Conservation (phyloP, 495 filamentous ascomycete genomes). For the Daldinia decipiens region DNA sequence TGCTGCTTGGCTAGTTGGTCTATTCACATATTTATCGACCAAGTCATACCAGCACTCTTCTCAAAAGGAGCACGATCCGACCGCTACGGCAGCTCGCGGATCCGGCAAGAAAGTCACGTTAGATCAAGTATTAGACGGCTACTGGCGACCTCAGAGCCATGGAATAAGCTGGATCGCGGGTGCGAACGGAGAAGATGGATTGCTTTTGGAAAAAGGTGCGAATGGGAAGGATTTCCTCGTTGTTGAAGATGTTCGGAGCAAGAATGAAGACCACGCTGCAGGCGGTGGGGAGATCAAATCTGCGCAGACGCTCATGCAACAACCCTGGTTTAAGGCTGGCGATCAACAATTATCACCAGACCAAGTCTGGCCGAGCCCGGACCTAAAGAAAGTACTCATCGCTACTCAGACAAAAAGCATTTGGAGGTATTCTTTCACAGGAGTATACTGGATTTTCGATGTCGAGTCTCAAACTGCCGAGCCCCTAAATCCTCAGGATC, state of each 20-base stretch:
- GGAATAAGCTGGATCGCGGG: constrained; percentile 89
- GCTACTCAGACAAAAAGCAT: constrained; percentile 75
- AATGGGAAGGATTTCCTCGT: constrained; percentile 75
- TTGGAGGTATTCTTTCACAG: constrained; percentile 90
- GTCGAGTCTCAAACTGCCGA: constrained; percentile 82
- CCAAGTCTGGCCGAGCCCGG: constrained; percentile 77
- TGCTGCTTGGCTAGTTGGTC: constrained; percentile 81
- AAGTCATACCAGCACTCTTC: constrained; percentile 72
- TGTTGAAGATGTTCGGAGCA: constrained; percentile 82
- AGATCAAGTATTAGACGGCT: constrained; percentile 77
- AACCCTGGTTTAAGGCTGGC: constrained; percentile 66
- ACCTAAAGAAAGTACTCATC: constrained; percentile 85
- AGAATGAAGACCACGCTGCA: constrained; percentile 46
- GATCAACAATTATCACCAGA: constrained; percentile 61
- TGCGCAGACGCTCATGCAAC: constrained; percentile 76
- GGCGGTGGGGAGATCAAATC: constrained; percentile 49
- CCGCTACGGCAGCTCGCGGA: constrained; percentile 69
- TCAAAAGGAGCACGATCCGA: constrained; percentile 70
- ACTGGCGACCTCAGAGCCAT: constrained; percentile 75
- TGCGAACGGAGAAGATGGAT: constrained; percentile 84
- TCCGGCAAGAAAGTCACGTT: constrained; percentile 82
- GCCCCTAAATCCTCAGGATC: constrained; percentile 76
- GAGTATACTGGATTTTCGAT: constrained; percentile 92
- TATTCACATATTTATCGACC: constrained; percentile 75
- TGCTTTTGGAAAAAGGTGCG: constrained; percentile 74